phyloP scores from a whole-genome alignment of 768 basidiomycete species.

The Panellus pusillus region DNA sequence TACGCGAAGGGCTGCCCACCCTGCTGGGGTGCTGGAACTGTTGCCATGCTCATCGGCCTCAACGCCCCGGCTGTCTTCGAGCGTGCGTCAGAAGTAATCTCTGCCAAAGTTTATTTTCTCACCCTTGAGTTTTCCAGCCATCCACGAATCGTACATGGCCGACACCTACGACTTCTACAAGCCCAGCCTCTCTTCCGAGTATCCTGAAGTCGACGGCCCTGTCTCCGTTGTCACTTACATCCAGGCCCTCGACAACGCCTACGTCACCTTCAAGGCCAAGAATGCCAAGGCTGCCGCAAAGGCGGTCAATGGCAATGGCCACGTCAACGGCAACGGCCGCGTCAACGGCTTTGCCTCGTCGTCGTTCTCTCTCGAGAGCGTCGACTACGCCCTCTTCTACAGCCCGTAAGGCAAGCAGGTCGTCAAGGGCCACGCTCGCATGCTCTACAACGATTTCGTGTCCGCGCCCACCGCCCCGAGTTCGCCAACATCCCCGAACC shows the following conservation, averaged over 20 bases:
- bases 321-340: constrained; percentile 35
- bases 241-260: no score
- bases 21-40: constrained; percentile 97
- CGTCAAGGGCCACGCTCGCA: constrained; percentile 92
- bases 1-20: constrained; percentile 97
- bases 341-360: constrained; percentile 32
- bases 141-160: constrained; percentile 95
- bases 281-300: constrained; percentile 66
- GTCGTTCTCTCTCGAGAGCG: constrained; percentile 72
- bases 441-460: constrained; percentile 92
- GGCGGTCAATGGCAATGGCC: constrained; percentile 38
- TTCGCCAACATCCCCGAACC: constrained; percentile 73
- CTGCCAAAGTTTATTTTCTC: constrained; percentile 7
- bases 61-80: constrained; percentile 93
- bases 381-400: constrained; percentile 97
- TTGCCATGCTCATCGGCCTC: constrained; percentile 93
- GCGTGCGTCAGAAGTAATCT: constrained; percentile 58
- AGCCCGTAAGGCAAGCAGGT: constrained; percentile 99
- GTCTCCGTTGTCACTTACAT: constrained; percentile 92
- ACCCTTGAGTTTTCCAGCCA: constrained; percentile 51
- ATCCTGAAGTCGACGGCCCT: constrained; percentile 96
- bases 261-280: no score
- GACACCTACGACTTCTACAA: no score
- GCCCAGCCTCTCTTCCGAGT: constrained; percentile 91
- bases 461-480: constrained; percentile 63